phyloP scores from a whole-genome alignment of 2,329 filamentous ascomycete species.

The Hymenotorrendiella dingleyae region DNA sequence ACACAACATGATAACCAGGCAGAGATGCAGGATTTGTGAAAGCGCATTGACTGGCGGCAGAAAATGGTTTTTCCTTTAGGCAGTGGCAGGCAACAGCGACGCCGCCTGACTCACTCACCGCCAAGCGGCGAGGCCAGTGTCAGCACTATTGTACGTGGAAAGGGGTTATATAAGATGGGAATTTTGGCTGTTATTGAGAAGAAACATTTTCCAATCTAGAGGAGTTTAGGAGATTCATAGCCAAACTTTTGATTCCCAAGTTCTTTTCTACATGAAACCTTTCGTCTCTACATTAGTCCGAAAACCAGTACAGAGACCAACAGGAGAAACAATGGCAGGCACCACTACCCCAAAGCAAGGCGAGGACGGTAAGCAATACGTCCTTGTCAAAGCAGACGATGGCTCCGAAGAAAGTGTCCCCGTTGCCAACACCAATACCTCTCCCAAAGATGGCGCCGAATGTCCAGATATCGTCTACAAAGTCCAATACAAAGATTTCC shows the following conservation, averaged over 20 bases:
- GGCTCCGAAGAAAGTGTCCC: slow-evolving; percentile 6
- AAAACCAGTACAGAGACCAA: neutral
- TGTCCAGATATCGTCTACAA: slow-evolving; percentile 21
- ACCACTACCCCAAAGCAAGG: slow-evolving; percentile 1
- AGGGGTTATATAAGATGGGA: neutral
- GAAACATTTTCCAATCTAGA: neutral
- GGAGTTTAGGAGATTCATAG: neutral
- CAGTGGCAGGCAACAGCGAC: neutral
- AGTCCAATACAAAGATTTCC: slow-evolving; percentile 20
- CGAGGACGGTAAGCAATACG: slow-evolving; percentile 14
- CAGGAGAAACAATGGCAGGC: slow-evolving; percentile 8
- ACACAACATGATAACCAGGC: too few species aligned
- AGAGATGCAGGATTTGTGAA: too few species aligned
- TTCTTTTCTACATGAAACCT: neutral
- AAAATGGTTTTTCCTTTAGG: too few species aligned
- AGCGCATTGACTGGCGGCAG: too few species aligned
- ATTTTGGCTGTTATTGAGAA: neutral
- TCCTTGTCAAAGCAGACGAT: slow-evolving; percentile 15
- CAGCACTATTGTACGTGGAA: neutral
- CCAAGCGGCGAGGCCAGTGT: neutral
- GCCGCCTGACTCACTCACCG: neutral
- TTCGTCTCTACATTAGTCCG: neutral
- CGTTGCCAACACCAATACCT: slow-evolving; percentile 10
- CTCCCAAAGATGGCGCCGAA: slow-evolving; percentile 12
- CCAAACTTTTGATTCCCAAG: neutral